Base-by-base conservation (phyloP, 768 basidiomycete genomes). In the Mycena chlorophos region DNA sequence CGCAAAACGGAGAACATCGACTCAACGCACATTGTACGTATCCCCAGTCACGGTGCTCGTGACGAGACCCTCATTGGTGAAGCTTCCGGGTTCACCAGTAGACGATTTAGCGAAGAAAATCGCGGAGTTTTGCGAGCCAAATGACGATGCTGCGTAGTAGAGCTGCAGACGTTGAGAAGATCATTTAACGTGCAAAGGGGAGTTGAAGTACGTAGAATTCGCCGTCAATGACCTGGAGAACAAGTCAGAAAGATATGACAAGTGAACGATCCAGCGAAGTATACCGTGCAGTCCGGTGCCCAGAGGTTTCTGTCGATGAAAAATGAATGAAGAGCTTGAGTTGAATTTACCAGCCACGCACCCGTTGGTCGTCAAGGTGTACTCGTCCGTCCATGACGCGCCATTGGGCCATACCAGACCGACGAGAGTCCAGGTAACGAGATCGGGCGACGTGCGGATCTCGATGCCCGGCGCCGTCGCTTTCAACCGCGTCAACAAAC, bases 61-160 rank as follows among this genome's bases (percentile, higher is more conserved):
- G 8, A 83, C 78, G 29, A 81, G 66, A 13, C 81, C 82, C 49
- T 75, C 62, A 60, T 83, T 70, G 2, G 70, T 70, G 68, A 73
- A 83, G 55, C 71, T 75, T 3, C 75, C 75, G 48, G 77, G 75
- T 22, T 73, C 57, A 14, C 80, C 81, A n/a, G 78, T 79, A 10
- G 73, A 69, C 3, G 78, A 81, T 56, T 75, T 80, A 1, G 82
- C 81, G 3, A 81, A 71, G 67, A 82, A 83, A 22, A 84, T 80
- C 3, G 75, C 83, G 16, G 76, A 79, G 75, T 81, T 46, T 46
- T 46, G 45, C 8, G 45, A 46, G 20, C 45, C 45, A 19, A 46
- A 46, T 25, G 45, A 25, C 10, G 40, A 42, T 20, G 13, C 8
- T 42, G 8, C 22, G 40, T 14, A 14, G 6, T 12, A 8, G 49